Evolutionary conservation across 2,329 filamentous ascomycete species (phyloP).

Genomic region (Westerdykella sp.): DNA sequence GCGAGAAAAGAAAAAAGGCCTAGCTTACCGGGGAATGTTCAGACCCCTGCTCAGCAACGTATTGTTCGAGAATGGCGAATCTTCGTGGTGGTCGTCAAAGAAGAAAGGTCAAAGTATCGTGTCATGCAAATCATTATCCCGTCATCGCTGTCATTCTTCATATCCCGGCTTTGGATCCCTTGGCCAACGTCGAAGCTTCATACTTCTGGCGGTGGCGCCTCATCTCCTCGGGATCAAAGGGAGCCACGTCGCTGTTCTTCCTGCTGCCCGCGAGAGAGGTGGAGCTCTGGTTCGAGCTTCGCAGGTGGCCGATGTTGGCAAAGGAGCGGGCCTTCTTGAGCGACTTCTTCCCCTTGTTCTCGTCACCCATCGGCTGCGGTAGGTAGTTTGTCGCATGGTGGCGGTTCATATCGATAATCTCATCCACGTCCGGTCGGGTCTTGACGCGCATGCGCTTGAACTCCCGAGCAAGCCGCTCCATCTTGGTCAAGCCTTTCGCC

Average conservation of each 20-base stretch:
- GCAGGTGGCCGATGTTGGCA: conserved; percentile 23
- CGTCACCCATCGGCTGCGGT: conserved; percentile 10
- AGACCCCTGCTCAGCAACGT: background rate
- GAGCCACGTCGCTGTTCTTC: conserved; percentile 28
- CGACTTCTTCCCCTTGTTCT: conserved; percentile 26
- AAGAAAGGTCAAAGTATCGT: background rate
- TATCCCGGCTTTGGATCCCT: background rate
- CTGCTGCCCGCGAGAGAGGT: conserved; percentile 24
- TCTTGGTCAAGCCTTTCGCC: conserved; percentile 40
- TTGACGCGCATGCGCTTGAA: conserved; percentile 53
- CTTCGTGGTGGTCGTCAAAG: background rate
- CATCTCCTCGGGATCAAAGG: conserved; percentile 34
- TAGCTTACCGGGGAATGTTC: no score
- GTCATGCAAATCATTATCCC: conserved; percentile 1
- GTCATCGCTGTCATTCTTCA: background rate
- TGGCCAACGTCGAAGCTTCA: conserved; percentile 19
- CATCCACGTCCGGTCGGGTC: conserved; percentile 46
- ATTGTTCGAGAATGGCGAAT: background rate
- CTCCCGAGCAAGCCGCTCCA: conserved; percentile 56
- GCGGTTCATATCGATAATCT: conserved; percentile 36
- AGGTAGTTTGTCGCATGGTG: conserved; percentile 13
- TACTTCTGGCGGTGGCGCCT: conserved; percentile 32
- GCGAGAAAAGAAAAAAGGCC: background rate
- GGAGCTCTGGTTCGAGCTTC: conserved; percentile 25
- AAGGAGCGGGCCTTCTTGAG: conserved; percentile 34